Percentiles rank a stretch among this genome's conserved stretches.
These are phyloP conservation scores for Orbilia oligospora DNA, from an alignment of 2,329 filamentous ascomycete species.

Conservation along the genomic window DNA sequence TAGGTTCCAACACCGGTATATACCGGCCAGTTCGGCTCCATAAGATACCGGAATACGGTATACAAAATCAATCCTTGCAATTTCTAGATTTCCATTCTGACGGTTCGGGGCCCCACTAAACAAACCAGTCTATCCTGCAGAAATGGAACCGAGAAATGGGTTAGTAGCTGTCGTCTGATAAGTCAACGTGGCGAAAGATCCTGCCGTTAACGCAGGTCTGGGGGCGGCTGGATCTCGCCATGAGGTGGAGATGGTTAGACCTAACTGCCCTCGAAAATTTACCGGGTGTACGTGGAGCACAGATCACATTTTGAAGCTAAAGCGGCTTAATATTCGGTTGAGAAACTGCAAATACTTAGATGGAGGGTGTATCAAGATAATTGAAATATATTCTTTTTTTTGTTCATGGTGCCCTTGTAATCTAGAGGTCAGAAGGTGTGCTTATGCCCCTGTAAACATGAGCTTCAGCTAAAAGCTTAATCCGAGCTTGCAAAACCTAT, in stretches of 20 bases:
- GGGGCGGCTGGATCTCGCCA: neutral
- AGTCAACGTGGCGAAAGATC: slow-evolving; percentile 41
- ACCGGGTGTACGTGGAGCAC: slow-evolving; percentile 26
- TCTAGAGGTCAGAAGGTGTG: neutral
- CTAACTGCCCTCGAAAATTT: slow-evolving; percentile 5
- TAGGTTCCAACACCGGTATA: slow-evolving; percentile 2
- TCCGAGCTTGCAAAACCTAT: neutral
- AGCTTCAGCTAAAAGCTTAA: slow-evolving; percentile 10
- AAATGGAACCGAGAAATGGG: slow-evolving; percentile 36
- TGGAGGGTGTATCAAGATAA: neutral
- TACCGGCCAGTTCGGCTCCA: neutral
- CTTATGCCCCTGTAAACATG: too few relatives aligned
- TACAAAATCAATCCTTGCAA: slow-evolving; percentile 19
- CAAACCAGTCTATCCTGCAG: neutral
- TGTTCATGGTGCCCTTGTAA: slow-evolving; percentile 2
- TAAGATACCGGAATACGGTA: slow-evolving; percentile 28
- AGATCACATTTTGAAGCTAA: slow-evolving; percentile 32
- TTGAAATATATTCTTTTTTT: slow-evolving; percentile 11
- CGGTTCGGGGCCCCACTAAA: slow-evolving; percentile 12
- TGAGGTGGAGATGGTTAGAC: neutral
- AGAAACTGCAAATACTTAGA: neutral
- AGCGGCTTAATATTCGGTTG: slow-evolving; percentile 34
- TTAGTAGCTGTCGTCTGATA: slow-evolving; percentile 46
- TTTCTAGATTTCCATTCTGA: slow-evolving; percentile 4
- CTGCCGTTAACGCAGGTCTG: slow-evolving; percentile 18